Percentiles rank a stretch among this genome's conserved stretches.
Conservation (phyloP, 2,329 filamentous ascomycete species). For the Fusarium continuum region DNA sequence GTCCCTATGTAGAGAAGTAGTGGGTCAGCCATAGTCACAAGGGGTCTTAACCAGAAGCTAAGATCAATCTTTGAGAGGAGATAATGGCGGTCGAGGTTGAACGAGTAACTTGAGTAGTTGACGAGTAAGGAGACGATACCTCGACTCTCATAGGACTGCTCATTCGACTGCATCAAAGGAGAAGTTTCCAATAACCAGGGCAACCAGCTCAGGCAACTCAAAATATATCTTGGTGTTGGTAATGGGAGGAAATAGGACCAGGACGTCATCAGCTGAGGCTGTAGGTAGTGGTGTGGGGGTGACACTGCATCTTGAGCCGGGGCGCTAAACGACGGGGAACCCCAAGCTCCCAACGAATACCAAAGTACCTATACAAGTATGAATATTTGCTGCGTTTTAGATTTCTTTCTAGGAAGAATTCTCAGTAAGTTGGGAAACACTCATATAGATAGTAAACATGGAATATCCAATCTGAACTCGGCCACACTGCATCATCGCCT, state of each 20-base stretch:
- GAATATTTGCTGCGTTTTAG: neutral
- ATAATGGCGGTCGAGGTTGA: neutral
- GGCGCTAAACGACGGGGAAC: conserved; percentile 1
- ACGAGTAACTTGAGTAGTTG: neutral
- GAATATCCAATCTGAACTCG: too few relatives aligned
- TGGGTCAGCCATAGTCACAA: conserved; percentile 21
- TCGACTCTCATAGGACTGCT: too few relatives aligned
- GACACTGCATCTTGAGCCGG: conserved; percentile 18
- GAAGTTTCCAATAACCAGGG: too few relatives aligned
- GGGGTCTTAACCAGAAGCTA: conserved; percentile 7
- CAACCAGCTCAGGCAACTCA: neutral
- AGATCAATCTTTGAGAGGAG: neutral
- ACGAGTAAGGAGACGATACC: neutral
- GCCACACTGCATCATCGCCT: too few relatives aligned
- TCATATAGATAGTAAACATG: too few relatives aligned
- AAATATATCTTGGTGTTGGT: neutral
- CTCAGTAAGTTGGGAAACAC: too few relatives aligned
- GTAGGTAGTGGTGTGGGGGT: conserved; percentile 8
- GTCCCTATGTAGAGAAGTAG: neutral
- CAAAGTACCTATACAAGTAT: too few relatives aligned
- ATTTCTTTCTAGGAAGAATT: too few relatives aligned
- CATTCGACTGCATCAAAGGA: too few relatives aligned
- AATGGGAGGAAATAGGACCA: neutral
- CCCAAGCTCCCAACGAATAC: too few relatives aligned
- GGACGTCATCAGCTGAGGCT: conserved; percentile 26